Evolutionary conservation across 1,284 basidiomycete genomes (phyloP).

Genomic region (Porphyrellus sp.): DNA sequence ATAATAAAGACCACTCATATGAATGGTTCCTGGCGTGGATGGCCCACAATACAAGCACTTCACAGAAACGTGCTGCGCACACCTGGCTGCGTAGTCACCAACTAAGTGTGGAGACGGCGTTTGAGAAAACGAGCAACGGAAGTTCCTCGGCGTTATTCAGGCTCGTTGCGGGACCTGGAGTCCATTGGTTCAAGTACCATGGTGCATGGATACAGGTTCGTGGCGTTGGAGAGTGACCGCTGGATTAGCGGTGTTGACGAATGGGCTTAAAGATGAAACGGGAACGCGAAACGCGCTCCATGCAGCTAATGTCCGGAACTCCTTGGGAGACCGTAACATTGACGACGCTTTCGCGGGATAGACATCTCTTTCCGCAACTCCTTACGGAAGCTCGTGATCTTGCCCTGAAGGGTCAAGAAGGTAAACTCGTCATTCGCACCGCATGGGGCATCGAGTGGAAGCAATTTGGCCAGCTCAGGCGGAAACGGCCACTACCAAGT

Average conservation of each 20-base stretch:
- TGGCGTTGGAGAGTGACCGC: conserved; percentile 20
- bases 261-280: conserved; percentile 70
- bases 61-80: conserved; percentile 33
- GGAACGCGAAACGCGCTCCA: conserved; percentile 89
- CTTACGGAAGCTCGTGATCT: conserved; percentile 87
- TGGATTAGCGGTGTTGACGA: conserved; percentile 10
- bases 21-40: conserved; percentile 99
- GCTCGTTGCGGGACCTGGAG: conserved; percentile 93
- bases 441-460: conserved; percentile 97
- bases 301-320: conserved; percentile 86
- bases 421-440: conserved; percentile 94
- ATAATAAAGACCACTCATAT: conserved; percentile 92
- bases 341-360: conserved; percentile 87
- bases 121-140: conserved; percentile 87
- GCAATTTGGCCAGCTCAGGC: conserved; percentile 90
- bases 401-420: conserved; percentile 84
- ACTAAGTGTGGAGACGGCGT: conserved; percentile 89
- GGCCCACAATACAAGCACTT: conserved; percentile 57
- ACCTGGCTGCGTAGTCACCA: conserved; percentile 81
- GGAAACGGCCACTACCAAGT: conserved; percentile 83
- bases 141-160: conserved; percentile 85
- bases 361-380: conserved; percentile 76
- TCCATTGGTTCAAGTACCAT: conserved; percentile 88
- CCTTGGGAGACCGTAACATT: conserved; percentile 98
- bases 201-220: conserved; percentile 94